Base-by-base conservation (phyloP, 2,329 filamentous ascomycete species). In the Dactylonectria macrodidyma region DNA sequence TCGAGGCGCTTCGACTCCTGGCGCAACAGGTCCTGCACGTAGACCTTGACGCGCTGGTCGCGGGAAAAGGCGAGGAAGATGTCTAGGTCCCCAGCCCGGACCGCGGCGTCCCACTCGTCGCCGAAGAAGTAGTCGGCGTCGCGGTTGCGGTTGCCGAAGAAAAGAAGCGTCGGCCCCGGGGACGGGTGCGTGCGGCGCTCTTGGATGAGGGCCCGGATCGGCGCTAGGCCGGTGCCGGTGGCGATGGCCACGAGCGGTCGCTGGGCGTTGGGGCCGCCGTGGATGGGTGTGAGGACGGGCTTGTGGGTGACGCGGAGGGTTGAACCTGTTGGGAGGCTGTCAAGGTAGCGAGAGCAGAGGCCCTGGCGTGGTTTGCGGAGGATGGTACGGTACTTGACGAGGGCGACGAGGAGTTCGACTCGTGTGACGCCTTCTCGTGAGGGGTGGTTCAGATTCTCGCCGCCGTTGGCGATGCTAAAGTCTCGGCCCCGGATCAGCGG, bases 361-460 rank as follows among this genome's bases (percentile, higher is more conserved):
- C 96, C 96, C 76, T 95, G 89, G 19, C 96, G 89, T 3, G 93
- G 91, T 69, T 93, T 92, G 76, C 93, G 93, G 67, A 97, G 92
- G 33, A 97, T 90, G 1, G 95, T 97, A 70, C 91, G 90, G 80
- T 97, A 98, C 78, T 95, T 95, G 67, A 99, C 95, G 63, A 98
- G 91, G 0, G 96, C 95, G 48, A 95, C 89, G 3, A 97, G 84
- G 3, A 98, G 85, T 62, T 97, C 91, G 24, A 97, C 84, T 14
- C 83, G 82, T 1, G 87, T 87, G 6, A 77, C 73, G 7, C 71
- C 63, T 47, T 66, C 58, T 22, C 71, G 59, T 48, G 56, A 66
- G 22, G 71, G 71, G 44, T 79, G 74, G 11, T 74, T 77, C 72
- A 83, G 78, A 9, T 82, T 75, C 2, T 68, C 67, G 6, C 90